Percentiles rank a stretch among this genome's conserved stretches.
Conservation (phyloP, 495 filamentous ascomycete species). For the Bacidia gigantensis region DNA sequence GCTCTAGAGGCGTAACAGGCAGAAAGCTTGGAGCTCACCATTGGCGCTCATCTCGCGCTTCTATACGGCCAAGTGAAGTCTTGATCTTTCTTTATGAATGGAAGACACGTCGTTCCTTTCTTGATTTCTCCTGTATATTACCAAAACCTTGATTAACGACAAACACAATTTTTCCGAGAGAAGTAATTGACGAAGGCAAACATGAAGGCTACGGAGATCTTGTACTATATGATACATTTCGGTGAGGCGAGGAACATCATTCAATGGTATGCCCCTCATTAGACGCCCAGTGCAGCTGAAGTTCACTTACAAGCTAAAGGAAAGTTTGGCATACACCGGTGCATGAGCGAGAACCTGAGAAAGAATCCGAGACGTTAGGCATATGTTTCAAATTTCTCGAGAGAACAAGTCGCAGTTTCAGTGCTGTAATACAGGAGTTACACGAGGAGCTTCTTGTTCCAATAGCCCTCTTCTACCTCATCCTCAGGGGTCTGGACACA, state of each 20-base stretch:
- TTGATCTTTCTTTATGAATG: background rate
- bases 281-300: background rate
- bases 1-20: no score
- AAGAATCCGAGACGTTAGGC: slow-evolving; percentile 59
- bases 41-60: background rate
- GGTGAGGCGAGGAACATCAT: slow-evolving; percentile 69
- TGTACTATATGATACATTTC: slow-evolving; percentile 70
- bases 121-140: background rate
- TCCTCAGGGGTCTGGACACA: slow-evolving; percentile 81
- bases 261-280: slow-evolving; percentile 59
- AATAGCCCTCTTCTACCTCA: slow-evolving; percentile 84
- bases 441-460: slow-evolving; percentile 87
- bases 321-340: slow-evolving; percentile 93
- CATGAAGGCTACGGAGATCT: slow-evolving; percentile 29
- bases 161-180: no score
- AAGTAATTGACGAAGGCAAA: no score
- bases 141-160: no score
- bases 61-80: background rate
- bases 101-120: background rate
- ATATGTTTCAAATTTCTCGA: slow-evolving; percentile 79
- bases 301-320: slow-evolving; percentile 38
- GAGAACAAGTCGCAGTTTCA: slow-evolving; percentile 83
- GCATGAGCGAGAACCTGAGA: slow-evolving; percentile 61
- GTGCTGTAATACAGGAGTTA: slow-evolving; percentile 84
- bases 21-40: background rate